Evolutionary conservation across 2,329 filamentous ascomycete genomes (phyloP), one percentile per base, ranked within the genome.

Genomic region (Monilinia fructicola): DNA sequence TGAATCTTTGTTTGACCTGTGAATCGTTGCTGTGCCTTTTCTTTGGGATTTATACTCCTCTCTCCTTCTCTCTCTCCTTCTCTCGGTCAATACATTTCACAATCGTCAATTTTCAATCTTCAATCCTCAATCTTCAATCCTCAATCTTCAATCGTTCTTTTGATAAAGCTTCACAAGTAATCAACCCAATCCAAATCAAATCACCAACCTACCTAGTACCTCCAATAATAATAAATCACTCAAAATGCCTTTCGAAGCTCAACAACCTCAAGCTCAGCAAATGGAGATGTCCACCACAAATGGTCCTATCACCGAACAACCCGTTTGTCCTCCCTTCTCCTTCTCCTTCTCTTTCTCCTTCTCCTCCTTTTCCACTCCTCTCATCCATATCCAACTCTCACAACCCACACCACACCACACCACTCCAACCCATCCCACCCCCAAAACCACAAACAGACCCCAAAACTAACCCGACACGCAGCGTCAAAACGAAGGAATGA

Each of bases 181-280:
- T 28, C 40, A 31, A 11, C 12, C n/a, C 42, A n/a, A 16, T 21
- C 18, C 21, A 46, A 12, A 48, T 60, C 40, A 14, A 14, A n/a
- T 40, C 10, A 40, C 14, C 38, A 2, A 40, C 38, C 26, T 5
- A 40, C 26, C 44, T 11, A 50, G 18, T 5, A 40, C 26, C 44
- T 11, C 35, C 14, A 14, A 16, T 16, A 38, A 31, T 21, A 35
- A n/a, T 12, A n/a, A 12, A 50, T 50, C 48, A 14, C 46, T 65
- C 54, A 65, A 54, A 35, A 65, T 65, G 64, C 26, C 64, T 60
- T 38, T 65, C 42, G 64, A 65, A 65, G 23, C 54, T 26, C 64
- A 65, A 61, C 64, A 65, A 65, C 64, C 64, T 2, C 64, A 65
- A 65, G 55, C 54, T 42, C 64, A 65, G 21, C 64, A 65, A 53